Base-by-base conservation (phyloP, 1,284 basidiomycete genomes). In the Chiua sp. region DNA sequence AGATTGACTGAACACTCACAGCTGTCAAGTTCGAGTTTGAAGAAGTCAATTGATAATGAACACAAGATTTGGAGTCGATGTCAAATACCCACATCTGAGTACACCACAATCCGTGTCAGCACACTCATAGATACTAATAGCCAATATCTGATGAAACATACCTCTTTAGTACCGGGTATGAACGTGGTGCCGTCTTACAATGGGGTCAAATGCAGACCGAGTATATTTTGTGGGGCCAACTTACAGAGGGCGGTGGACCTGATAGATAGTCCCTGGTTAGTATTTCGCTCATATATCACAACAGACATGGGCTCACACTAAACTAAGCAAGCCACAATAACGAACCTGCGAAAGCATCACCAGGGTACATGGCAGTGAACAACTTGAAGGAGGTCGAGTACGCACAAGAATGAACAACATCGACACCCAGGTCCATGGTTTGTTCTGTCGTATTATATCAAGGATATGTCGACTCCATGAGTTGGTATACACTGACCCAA, bases 391-490 rank as follows among this genome's bases (percentile, higher is more conserved):
- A n/a, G n/a, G n/a, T 12, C 11, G 10, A 13, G n/a, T 49, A 52
- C 47, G 23, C 11, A 64, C 62, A 3, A 47, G 6, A 30, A 64
- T 16, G 33, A 56, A 63, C 18, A 63, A 7, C 3, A 30, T 37
- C 6, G 62, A 56, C 10, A 64, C 54, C 53, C 12, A 53, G 7
- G 32, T 61, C 62, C 62, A 64, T 1, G 44, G 62, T 35, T 61
- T 64, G 48, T 11, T 35, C 62, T 63, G 18, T 20, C 32, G 32
- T 15, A 10, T 15, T 20, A 39, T 20, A 20, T 60, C 30, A 60
- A 35, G 18, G 15, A 48, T 12, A 22, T 12, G 7, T 26, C 4
- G 4, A 7, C 11, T 22, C 20, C 42, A 44, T 22, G 20, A 22
- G 8, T 22, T 4, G 26, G 7, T 12, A 18, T 3, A 16, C 18